These are phyloP conservation scores for Vaccinium myrtillus DNA, from an alignment of 148 eudicot species.

Conservation along the genomic window DNA sequence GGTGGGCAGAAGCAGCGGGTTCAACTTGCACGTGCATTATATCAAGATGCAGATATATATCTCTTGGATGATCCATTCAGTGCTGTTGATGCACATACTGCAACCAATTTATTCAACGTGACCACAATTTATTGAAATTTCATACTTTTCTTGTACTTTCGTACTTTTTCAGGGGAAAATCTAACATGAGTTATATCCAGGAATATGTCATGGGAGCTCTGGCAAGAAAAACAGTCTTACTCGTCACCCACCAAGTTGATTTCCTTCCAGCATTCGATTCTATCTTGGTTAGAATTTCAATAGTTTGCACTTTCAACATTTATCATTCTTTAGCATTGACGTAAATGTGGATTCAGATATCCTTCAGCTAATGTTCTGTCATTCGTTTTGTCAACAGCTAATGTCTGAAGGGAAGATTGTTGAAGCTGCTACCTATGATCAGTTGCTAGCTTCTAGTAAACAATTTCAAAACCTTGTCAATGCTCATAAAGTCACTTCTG, in stretches of 20 bases:
- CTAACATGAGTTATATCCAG: slow-evolving; percentile 28
- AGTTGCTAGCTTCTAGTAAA: slow-evolving; percentile 31
- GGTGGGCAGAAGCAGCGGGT: slow-evolving; percentile 64
- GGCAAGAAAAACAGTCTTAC: slow-evolving; percentile 47
- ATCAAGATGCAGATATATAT: slow-evolving; percentile 58
- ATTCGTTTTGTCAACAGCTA: slow-evolving; percentile 27
- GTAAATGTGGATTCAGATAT: not conserved
- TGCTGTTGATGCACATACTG: slow-evolving; percentile 80
- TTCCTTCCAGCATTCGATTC: slow-evolving; percentile 57
- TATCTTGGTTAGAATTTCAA: slow-evolving; percentile 40
- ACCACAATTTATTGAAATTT: not conserved
- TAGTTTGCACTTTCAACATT: not conserved
- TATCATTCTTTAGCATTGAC: not conserved
- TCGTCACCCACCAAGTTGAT: slow-evolving; percentile 74
- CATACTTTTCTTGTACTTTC: not conserved
- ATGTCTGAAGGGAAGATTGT: slow-evolving; percentile 48
- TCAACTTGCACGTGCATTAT: slow-evolving; percentile 57
- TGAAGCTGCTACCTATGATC: slow-evolving; percentile 37
- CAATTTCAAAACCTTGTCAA: slow-evolving; percentile 42
- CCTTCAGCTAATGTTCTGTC: not conserved
- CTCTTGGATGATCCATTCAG: slow-evolving; percentile 76
- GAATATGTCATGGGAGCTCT: slow-evolving; percentile 65
- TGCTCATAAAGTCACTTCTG: slow-evolving; percentile 29
- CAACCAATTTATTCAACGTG: slow-evolving; percentile 54
- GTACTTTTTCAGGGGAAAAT: not conserved